These are phyloP conservation scores for Neonectria hederae DNA, from an alignment of 2,329 filamentous ascomycete species.

Conservation along the genomic window DNA sequence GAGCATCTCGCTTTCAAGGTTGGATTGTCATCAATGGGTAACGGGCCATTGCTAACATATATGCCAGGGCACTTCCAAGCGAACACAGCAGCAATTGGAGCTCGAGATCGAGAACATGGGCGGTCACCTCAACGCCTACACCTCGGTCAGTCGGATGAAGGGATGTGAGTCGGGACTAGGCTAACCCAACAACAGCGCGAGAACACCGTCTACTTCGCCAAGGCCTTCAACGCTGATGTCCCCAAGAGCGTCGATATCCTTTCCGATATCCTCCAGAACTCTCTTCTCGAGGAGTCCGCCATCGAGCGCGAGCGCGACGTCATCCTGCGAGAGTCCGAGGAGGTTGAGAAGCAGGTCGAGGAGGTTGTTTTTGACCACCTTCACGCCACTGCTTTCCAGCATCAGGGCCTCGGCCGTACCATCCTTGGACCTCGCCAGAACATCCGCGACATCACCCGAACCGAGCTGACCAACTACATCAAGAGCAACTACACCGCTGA, in stretches of 20 bases:
- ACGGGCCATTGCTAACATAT: conserved; percentile 30
- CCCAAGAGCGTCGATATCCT: conserved; percentile 97
- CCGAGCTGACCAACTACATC: conserved; percentile 95
- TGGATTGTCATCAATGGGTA: conserved; percentile 45
- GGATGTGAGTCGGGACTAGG: conserved; percentile 29
- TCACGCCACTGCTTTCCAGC: conserved; percentile 97
- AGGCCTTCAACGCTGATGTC: conserved; percentile 98
- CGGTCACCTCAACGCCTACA: conserved; percentile 98
- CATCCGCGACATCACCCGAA: conserved; percentile 93
- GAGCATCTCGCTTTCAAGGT: conserved; percentile 99
- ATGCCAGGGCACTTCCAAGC: conserved; percentile 86
- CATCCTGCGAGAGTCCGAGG: conserved; percentile 97
- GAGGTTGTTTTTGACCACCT: conserved; percentile 99
- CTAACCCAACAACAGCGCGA: conserved; percentile 73
- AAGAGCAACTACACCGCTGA: conserved; percentile 99
- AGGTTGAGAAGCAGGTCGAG: conserved; percentile 99
- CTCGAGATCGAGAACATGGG: conserved; percentile 99
- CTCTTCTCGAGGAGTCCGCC: conserved; percentile 90
- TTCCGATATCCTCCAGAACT: conserved; percentile 99
- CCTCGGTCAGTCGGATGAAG: conserved; percentile 76
- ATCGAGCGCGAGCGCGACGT: conserved; percentile 99
- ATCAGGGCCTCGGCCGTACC: conserved; percentile 94
- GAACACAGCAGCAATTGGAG: conserved; percentile 96
- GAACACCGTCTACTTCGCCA: conserved; percentile 99
- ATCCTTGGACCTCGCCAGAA: conserved; percentile 98